Evolutionary conservation across 176 grass and related monocot genomes (phyloP).

Genomic region (Aegilops sharonensis): DNA sequence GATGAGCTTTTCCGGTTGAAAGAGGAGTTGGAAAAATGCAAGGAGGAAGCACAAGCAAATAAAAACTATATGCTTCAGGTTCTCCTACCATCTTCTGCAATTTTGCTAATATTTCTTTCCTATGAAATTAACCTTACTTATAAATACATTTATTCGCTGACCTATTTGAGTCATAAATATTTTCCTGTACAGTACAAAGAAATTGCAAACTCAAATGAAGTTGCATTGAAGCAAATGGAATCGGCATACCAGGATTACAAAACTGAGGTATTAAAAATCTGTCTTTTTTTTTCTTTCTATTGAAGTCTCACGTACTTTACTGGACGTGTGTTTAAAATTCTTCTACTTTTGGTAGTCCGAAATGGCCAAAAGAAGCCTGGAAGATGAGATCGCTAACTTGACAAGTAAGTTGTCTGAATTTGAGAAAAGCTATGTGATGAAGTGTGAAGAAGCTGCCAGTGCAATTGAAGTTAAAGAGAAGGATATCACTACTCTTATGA

Average conservation of each 20-base stretch:
- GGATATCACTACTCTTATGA: slow-evolving; percentile 55
- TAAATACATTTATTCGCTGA: slow-evolving; percentile 21
- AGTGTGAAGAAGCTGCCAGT: slow-evolving; percentile 68
- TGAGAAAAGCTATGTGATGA: slow-evolving; percentile 71
- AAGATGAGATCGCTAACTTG: slow-evolving; percentile 72
- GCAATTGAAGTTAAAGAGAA: slow-evolving; percentile 84
- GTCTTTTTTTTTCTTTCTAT: slow-evolving; percentile 18
- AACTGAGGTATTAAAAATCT: slow-evolving; percentile 54
- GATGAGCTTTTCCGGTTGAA: slow-evolving; percentile 71
- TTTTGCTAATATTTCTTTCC: slow-evolving; percentile 4
- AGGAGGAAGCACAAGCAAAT: slow-evolving; percentile 86
- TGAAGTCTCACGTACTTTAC: background rate
- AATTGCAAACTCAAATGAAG: slow-evolving; percentile 92
- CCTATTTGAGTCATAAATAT: slow-evolving; percentile 15
- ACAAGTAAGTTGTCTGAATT: slow-evolving; percentile 74
- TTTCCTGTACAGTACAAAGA: slow-evolving; percentile 87
- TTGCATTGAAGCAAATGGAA: slow-evolving; percentile 88
- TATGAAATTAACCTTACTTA: slow-evolving; percentile 5
- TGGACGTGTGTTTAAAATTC: slow-evolving; percentile 19
- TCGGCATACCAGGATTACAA: slow-evolving; percentile 78
- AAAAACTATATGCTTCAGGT: slow-evolving; percentile 99
- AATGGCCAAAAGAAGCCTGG: slow-evolving; percentile 59
- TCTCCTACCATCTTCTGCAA: background rate
- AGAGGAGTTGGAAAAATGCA: slow-evolving; percentile 87
- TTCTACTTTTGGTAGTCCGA: slow-evolving; percentile 53